Conservation (phyloP, 148 eudicot species). For the Oxyria digyna region DNA sequence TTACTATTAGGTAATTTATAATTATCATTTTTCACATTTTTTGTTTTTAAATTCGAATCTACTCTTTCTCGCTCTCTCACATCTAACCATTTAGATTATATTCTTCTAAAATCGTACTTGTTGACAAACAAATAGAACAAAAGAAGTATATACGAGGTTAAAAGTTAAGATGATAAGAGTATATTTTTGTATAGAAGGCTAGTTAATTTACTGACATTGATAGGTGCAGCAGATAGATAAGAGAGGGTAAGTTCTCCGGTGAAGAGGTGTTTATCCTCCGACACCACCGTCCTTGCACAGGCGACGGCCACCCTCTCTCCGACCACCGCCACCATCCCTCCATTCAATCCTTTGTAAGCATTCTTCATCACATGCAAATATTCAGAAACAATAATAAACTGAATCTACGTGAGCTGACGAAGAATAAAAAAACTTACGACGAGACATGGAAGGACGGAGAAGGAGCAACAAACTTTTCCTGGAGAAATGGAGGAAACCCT, state of each 20-base stretch:
- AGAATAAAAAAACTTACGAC: conserved; percentile 16
- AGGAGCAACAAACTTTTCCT: conserved; percentile 32
- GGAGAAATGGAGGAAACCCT: conserved; percentile 23
- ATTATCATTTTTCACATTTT: too few species aligned
- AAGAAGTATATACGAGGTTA: too few species aligned
- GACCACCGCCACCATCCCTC: conserved; percentile 65
- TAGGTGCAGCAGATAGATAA: conserved; percentile 65
- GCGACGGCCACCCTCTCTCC: conserved; percentile 60
- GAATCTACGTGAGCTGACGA: too few species aligned
- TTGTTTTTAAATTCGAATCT: too few species aligned
- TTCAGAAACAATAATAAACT: too few species aligned
- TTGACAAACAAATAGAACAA: too few species aligned
- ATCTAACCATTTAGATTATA: too few species aligned
- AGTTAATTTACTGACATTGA: conserved; percentile 51
- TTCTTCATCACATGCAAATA: conserved; percentile 26
- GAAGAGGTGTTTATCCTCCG: conserved; percentile 55
- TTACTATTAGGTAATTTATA: too few species aligned
- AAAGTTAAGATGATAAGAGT: too few species aligned
- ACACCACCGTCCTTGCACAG: conserved; percentile 74
- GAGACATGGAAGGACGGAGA: conserved; percentile 30
- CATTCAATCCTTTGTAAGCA: conserved; percentile 54
- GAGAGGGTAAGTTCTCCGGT: conserved; percentile 62
- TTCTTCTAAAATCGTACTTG: too few species aligned
- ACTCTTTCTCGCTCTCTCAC: too few species aligned
- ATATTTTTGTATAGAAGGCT: too few species aligned